phyloP scores from a whole-genome alignment of 2,329 filamentous ascomycete species.

The Biscogniauxia sp. region DNA sequence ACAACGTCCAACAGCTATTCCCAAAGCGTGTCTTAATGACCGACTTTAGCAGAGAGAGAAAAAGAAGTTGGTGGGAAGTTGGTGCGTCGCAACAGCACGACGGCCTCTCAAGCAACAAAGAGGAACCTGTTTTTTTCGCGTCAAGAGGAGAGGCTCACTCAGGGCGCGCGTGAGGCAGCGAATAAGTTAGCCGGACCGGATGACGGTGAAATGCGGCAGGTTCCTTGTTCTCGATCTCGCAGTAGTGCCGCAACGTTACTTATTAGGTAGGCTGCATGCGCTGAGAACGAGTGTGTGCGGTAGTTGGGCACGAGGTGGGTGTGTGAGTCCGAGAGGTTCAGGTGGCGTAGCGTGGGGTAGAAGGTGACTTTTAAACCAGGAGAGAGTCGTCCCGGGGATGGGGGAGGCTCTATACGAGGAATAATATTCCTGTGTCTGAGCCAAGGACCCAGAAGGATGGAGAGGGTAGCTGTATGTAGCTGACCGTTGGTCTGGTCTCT shows the following conservation, averaged over 20 bases:
- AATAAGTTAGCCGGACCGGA: background rate
- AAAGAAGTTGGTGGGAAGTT: background rate
- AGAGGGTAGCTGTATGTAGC: background rate
- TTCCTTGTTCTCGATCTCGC: conserved; percentile 4
- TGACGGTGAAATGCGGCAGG: background rate
- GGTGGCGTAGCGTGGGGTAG: background rate
- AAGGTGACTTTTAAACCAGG: background rate
- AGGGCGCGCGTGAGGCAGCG: background rate
- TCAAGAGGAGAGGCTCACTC: background rate
- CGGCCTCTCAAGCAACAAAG: background rate
- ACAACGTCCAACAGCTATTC: background rate
- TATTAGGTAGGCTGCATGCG: conserved; percentile 8
- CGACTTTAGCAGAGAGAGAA: background rate
- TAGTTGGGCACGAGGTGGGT: conserved; percentile 5
- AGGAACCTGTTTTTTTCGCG: background rate
- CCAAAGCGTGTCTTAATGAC: background rate
- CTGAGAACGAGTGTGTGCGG: conserved; percentile 2
- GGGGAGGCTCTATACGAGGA: background rate
- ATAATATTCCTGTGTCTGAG: background rate
- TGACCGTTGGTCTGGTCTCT: background rate
- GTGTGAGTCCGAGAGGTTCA: background rate
- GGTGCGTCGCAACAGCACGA: background rate
- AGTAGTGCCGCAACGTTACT: conserved; percentile 26
- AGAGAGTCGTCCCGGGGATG: background rate
- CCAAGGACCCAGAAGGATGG: background rate